A percentile compares a stretch with the other conserved stretches of the same genome.
These are phyloP conservation scores for Pseudoscleropodium purum DNA, from an alignment of 225 moss, liverwort and hornwort species.

Conservation along the genomic window DNA sequence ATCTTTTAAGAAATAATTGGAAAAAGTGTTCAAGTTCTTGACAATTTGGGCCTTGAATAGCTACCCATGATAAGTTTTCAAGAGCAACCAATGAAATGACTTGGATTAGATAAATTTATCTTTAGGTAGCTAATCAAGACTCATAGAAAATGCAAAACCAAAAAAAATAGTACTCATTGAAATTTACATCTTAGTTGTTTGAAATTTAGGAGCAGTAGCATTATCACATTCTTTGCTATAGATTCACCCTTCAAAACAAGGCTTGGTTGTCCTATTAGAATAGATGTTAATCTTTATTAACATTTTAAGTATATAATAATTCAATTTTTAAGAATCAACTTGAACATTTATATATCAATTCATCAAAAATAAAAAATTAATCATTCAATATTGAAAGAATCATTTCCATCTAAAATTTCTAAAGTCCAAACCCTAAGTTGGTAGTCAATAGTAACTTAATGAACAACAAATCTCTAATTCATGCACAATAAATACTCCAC, in stretches of 20 bases:
- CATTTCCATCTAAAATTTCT: neutral
- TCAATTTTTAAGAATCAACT: neutral
- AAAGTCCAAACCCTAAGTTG: neutral
- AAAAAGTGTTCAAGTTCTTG: neutral
- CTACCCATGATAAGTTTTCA: neutral
- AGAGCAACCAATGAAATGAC: neutral
- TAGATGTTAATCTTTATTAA: neutral
- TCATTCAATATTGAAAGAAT: neutral
- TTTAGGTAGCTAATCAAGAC: accelerated
- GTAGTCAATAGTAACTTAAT: accelerated
- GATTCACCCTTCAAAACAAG: neutral
- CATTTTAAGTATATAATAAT: too few relatives aligned
- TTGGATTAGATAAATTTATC: neutral
- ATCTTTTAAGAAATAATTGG: too few relatives aligned
- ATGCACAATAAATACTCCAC: neutral
- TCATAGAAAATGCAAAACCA: neutral
- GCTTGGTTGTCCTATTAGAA: accelerated
- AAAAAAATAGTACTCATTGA: too few relatives aligned
- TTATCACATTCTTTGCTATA: neutral
- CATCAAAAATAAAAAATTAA: neutral
- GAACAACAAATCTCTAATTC: neutral
- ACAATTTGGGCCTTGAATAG: too few relatives aligned
- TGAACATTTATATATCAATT: neutral
- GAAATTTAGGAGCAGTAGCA: accelerated
- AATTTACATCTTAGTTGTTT: neutral